These are phyloP conservation scores for Aurifilum marmelostoma DNA, from an alignment of 2,329 filamentous ascomycete species.

Conservation along the genomic window DNA sequence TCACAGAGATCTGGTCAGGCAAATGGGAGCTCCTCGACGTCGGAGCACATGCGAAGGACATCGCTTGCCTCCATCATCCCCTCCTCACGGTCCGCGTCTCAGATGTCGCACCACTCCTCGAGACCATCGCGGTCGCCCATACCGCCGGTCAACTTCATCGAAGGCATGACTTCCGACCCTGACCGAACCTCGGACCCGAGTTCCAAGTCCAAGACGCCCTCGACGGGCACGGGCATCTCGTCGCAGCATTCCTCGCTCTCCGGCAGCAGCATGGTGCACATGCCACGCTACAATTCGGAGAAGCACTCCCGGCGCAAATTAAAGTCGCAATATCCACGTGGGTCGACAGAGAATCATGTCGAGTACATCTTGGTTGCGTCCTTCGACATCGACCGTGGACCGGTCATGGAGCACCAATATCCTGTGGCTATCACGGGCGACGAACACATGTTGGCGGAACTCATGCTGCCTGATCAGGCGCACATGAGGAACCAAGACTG, in stretches of 20 bases:
- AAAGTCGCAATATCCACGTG: slow-evolving; percentile 76
- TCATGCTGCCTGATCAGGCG: slow-evolving; percentile 97
- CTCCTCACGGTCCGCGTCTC: slow-evolving; percentile 58
- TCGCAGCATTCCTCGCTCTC: slow-evolving; percentile 66
- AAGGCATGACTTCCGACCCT: slow-evolving; percentile 46
- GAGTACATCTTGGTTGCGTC: slow-evolving; percentile 98
- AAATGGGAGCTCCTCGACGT: slow-evolving; percentile 32
- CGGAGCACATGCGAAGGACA: slow-evolving; percentile 48
- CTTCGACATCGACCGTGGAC: slow-evolving; percentile 94
- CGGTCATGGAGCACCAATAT: slow-evolving; percentile 98
- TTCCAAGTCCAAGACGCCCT: slow-evolving; percentile 63
- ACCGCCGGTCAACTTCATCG: slow-evolving; percentile 39
- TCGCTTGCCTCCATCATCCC: slow-evolving; percentile 68
- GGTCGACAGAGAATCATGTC: slow-evolving; percentile 85
- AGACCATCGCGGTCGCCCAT: slow-evolving; percentile 61
- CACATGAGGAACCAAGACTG: slow-evolving; percentile 95
- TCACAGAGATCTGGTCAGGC: slow-evolving; percentile 44
- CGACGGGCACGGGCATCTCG: slow-evolving; percentile 57
- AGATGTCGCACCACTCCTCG: slow-evolving; percentile 55
- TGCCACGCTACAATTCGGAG: slow-evolving; percentile 52
- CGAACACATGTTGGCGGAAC: slow-evolving; percentile 95
- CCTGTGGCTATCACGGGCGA: slow-evolving; percentile 93
- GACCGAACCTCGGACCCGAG: slow-evolving; percentile 63
- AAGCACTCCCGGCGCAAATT: slow-evolving; percentile 58
- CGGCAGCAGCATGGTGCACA: slow-evolving; percentile 34